Evolutionary conservation across 1,139 yeast species (phyloP), one percentile per base, ranked within the genome.

Genomic region (Nakaseomyces uthaithaninus): DNA sequence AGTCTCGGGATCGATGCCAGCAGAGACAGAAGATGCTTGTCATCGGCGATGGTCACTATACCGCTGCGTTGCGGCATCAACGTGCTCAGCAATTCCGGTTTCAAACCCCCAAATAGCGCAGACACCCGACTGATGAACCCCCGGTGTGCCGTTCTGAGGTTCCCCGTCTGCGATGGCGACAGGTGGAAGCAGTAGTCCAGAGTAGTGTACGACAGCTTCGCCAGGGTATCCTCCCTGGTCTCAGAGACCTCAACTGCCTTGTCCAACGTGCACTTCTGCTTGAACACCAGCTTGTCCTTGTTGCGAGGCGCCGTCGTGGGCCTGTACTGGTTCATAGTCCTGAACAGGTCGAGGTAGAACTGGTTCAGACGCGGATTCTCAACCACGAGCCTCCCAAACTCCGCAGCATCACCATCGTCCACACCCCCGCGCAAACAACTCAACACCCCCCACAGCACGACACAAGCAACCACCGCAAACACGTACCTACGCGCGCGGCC

Each of bases 41-140:
- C 81, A 45, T 83, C 84, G 25, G 81, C 84, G 40, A 78, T 70
- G 50, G 74, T 73, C 3, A 77, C 80, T 36, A 75, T 74, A 30
- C 85, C 83, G 45, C 68, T 51, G 7, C 9, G 3, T 12, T 10
- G 8, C n/a, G 38, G 30, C 19, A 18, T 16, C 6, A 33, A 16
- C 6, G 28, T 16, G 12, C 24, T 15, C 11, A 8, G 37, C 8
- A 23, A 12, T 7, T 22, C 20, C 10, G 9, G 7, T 3, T 33
- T n/a, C 11, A 18, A 22, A 2, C 15, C 25, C 10, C 28, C 28
- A 15, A 34, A 34, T 39, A 39, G 40, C 18, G 37, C 22, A 11
- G 33, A 12, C 35, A 81, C 57, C 25, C 62, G 57, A 1, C 64
- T 62, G 27, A 79, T 71, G 30, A 75, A 79, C 34, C 60, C 57